A percentile compares a stretch with the other conserved stretches of the same genome.
These are phyloP conservation scores for Gnaphalium uliginosum DNA, from an alignment of 129 eudicot species.

Conservation along the genomic window DNA sequence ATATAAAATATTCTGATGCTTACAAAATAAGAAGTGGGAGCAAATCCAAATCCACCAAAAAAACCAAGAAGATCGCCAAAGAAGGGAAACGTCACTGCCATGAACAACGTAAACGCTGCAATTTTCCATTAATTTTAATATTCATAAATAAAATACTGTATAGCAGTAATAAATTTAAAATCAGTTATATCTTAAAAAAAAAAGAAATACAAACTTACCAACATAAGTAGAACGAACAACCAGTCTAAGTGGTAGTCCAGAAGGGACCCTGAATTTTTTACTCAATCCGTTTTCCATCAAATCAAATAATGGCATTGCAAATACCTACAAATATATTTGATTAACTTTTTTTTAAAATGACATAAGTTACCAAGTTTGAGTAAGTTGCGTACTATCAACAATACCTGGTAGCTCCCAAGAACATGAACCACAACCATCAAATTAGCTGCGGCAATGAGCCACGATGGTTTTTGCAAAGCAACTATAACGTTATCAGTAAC, in stretches of 20 bases:
- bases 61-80: constrained; percentile 97
- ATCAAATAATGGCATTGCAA: constrained; percentile 93
- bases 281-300: constrained; percentile 51
- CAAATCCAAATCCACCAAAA: constrained; percentile 97
- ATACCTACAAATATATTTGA: constrained; percentile 49
- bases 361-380: neutral
- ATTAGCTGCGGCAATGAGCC: constrained; percentile 95
- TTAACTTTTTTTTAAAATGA: neutral
- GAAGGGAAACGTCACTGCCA: constrained; percentile 92
- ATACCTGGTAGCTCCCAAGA: constrained; percentile 90
- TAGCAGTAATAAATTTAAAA: neutral
- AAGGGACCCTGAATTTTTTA: constrained; percentile 47
- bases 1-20: constrained; percentile 23
- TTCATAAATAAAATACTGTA: neutral
- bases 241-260: constrained; percentile 59
- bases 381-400: neutral
- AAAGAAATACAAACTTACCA: constrained; percentile 44
- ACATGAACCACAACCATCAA: constrained; percentile 94
- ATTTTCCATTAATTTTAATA: neutral
- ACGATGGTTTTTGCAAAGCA: constrained; percentile 66
- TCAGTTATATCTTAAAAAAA: neutral
- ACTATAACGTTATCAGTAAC: constrained; percentile 84
- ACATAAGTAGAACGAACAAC: constrained; percentile 76
- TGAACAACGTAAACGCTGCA: constrained; percentile 81
- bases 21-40: constrained; percentile 93